A percentile compares a stretch with the other conserved stretches of the same genome.
phyloP scores from a whole-genome alignment of 495 filamentous ascomycete genomes.

The Penicillium cosmopolitanum region DNA sequence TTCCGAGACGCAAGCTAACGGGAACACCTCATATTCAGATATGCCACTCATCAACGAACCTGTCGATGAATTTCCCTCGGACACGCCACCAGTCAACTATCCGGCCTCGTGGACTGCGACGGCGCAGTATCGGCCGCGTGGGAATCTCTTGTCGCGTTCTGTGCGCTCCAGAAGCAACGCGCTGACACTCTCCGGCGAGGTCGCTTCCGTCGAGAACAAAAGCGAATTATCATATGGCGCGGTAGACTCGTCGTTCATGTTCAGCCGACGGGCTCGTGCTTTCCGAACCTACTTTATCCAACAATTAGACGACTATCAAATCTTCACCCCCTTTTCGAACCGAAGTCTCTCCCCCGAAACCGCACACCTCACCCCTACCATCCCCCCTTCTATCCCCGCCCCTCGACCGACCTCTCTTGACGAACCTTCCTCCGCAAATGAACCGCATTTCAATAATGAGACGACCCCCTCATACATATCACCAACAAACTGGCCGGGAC shows the following conservation, averaged over 20 bases:
- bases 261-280: conserved; percentile 38
- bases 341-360: conserved; percentile 20
- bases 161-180: conserved; percentile 15
- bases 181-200: conserved; percentile 22
- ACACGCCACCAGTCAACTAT: conserved; percentile 13
- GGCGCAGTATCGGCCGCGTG: conserved; percentile 20
- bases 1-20: conserved; percentile 2
- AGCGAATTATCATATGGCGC: conserved; percentile 22
- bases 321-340: conserved; percentile 30
- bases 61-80: conserved; percentile 13
- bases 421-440: conserved; percentile 9
- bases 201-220: conserved; percentile 24
- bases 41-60: conserved; percentile 30
- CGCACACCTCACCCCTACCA: conserved; percentile 13
- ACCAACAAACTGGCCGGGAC: not conserved
- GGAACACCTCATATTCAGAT: conserved; percentile 12
- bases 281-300: conserved; percentile 40
- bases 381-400: conserved; percentile 22
- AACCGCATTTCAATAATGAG: conserved; percentile 10
- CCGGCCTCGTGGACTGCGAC: conserved; percentile 21
- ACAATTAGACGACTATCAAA: conserved; percentile 36
- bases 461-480: conserved; percentile 8
- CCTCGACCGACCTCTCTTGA: conserved; percentile 19
- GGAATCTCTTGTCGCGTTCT: conserved; percentile 17
- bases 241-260: conserved; percentile 32